Evolutionary conservation across 306 rosid genomes (phyloP).

Genomic region (Prosopis cineraria): DNA sequence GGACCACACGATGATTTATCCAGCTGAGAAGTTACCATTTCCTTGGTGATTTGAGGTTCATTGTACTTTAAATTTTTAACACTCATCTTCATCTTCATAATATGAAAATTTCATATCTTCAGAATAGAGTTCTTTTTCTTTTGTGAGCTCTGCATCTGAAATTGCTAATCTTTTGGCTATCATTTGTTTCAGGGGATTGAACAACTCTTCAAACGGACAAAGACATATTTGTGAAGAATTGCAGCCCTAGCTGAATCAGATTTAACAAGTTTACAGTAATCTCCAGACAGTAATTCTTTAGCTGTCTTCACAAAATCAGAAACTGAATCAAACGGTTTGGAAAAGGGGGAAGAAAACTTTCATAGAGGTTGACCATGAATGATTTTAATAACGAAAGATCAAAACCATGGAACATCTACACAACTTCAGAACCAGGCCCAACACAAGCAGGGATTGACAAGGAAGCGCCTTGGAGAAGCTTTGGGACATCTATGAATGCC

Average conservation of each 20-base stretch:
- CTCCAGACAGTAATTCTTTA: conserved; percentile 15
- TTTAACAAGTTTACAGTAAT: conserved; percentile 1
- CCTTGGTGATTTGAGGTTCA: conserved; percentile 5
- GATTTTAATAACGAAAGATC: conserved; percentile 57
- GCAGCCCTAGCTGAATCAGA: conserved; percentile 17
- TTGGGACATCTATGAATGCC: conserved; percentile 90
- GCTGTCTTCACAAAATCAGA: conserved; percentile 20
- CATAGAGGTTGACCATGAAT: conserved; percentile 43
- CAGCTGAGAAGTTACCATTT: neutral
- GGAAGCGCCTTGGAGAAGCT: conserved; percentile 72
- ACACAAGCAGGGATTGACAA: conserved; percentile 59
- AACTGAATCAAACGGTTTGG: conserved; percentile 4
- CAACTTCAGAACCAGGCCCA: conserved; percentile 56
- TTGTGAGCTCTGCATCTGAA: neutral
- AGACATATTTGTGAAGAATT: neutral
- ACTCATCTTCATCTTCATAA: neutral
- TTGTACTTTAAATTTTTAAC: neutral
- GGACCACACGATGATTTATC: neutral
- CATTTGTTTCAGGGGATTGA: conserved; percentile 42
- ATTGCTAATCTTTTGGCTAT: conserved; percentile 15
- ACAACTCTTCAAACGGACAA: conserved; percentile 24
- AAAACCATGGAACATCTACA: conserved; percentile 70
- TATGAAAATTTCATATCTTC: neutral
- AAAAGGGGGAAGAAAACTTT: neutral
- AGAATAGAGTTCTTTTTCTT: neutral